phyloP scores from a whole-genome alignment of 805 yeast species.

The Wickerhamomyces ciferrii region DNA sequence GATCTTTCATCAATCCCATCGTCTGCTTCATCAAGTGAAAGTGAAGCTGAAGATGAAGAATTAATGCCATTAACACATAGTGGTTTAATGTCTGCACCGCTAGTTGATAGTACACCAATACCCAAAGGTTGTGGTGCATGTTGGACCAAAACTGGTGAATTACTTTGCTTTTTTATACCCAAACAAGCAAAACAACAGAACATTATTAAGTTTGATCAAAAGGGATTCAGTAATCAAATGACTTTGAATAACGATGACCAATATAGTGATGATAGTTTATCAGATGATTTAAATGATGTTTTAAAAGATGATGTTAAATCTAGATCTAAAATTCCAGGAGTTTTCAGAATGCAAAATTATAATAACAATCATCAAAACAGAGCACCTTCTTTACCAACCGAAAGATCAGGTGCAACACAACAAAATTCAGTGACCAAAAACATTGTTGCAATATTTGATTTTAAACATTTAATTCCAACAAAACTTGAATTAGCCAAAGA shows the following conservation, averaged over 20 bases:
- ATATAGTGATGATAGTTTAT: conserved; percentile 51
- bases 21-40: conserved; percentile 14
- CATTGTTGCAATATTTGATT: conserved; percentile 59
- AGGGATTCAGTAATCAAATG: conserved; percentile 39
- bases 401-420: conserved; percentile 15
- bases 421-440: conserved; percentile 31
- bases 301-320: conserved; percentile 47
- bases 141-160: conserved; percentile 75
- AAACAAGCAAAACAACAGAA: conserved; percentile 36
- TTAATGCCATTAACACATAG: conserved; percentile 12
- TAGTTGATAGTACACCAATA: conserved; percentile 78
- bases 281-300: conserved; percentile 66
- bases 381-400: conserved; percentile 11
- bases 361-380: conserved; percentile 1
- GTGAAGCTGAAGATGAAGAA: conserved; percentile 26
- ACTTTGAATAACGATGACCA: conserved; percentile 17
- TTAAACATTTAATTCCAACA: conserved; percentile 68
- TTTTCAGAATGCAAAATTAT: conserved; percentile 19
- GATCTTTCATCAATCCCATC: conserved; percentile 18
- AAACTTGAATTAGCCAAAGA: conserved; percentile 65
- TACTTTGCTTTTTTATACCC: conserved; percentile 78
- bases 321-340: conserved; percentile 48
- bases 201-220: conserved; percentile 47
- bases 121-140: conserved; percentile 93
- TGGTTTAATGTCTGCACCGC: conserved; percentile 17